Evolutionary conservation across 495 filamentous ascomycete genomes (phyloP).

Genomic region (Talaromyces wortmannii): DNA sequence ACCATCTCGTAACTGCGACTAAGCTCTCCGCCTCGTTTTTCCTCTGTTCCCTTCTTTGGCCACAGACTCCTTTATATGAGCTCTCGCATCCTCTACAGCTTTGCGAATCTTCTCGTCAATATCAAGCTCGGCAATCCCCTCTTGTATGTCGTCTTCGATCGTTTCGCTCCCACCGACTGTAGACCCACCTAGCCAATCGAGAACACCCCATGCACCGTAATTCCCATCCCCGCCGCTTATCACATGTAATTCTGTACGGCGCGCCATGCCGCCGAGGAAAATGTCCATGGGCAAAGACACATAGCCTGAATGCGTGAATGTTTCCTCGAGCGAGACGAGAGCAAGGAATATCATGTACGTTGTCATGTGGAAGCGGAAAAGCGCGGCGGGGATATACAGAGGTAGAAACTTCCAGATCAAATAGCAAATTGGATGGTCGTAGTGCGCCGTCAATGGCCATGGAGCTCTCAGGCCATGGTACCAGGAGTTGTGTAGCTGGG

Average conservation of each 20-base stretch:
- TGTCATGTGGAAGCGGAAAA: conserved; percentile 67
- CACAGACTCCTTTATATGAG: conserved; percentile 12
- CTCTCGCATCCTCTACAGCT: conserved; percentile 19
- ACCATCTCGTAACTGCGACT: not conserved
- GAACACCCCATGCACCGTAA: conserved; percentile 67
- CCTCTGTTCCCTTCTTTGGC: conserved; percentile 8
- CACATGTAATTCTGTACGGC: conserved; percentile 63
- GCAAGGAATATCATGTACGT: conserved; percentile 68
- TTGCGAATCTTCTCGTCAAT: conserved; percentile 17
- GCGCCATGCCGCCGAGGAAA: conserved; percentile 66
- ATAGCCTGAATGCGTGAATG: conserved; percentile 73
- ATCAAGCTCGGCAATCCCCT: conserved; percentile 14
- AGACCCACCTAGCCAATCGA: conserved; percentile 75
- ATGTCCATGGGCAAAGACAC: conserved; percentile 62
- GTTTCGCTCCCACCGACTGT: conserved; percentile 49
- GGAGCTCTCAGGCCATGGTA: conserved; percentile 58
- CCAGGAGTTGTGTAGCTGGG: conserved; percentile 52
- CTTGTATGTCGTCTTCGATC: conserved; percentile 30
- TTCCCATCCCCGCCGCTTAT: conserved; percentile 57
- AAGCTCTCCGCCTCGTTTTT: conserved; percentile 8
- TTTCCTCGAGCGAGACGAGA: conserved; percentile 68
- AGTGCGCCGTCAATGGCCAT: conserved; percentile 61
- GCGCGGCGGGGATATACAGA: conserved; percentile 60
- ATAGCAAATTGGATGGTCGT: conserved; percentile 76
- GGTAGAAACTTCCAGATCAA: conserved; percentile 65